These are phyloP conservation scores for Ascodesmis nigricans DNA, from an alignment of 495 filamentous ascomycete genomes.

Conservation along the genomic window DNA sequence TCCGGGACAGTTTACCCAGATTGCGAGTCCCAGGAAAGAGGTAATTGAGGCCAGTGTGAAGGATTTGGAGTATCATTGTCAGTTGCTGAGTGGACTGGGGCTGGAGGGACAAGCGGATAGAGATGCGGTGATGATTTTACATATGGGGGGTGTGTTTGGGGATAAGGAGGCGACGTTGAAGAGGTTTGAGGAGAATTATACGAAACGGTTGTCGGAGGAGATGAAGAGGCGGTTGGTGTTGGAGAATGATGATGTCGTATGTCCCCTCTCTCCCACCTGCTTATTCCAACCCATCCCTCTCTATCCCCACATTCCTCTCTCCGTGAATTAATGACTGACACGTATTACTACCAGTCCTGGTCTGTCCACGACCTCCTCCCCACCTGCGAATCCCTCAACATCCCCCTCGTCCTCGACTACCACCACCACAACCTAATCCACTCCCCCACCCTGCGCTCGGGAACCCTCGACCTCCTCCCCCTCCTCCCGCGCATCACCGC, in stretches of 20 bases:
- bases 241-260: conserved; percentile 75
- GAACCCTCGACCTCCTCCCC: conserved; percentile 56
- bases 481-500: conserved; percentile 53
- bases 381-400: conserved; percentile 77
- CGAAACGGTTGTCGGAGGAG: conserved; percentile 33
- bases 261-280: conserved; percentile 9
- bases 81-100: conserved; percentile 57
- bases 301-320: not conserved
- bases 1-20: conserved; percentile 80
- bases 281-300: not conserved
- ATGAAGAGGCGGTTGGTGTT: conserved; percentile 68
- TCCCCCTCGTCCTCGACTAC: conserved; percentile 79
- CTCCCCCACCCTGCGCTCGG: conserved; percentile 51
- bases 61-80: conserved; percentile 77
- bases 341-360: conserved; percentile 30
- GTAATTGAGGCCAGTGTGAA: conserved; percentile 57
- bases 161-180: conserved; percentile 66
- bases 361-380: conserved; percentile 79
- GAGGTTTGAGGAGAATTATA: conserved; percentile 64
- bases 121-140: conserved; percentile 84
- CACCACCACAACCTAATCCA: conserved; percentile 95
- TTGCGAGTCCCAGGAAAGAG: conserved; percentile 52
- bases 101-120: conserved; percentile 60
- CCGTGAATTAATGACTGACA: too few species aligned
- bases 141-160: conserved; percentile 83